These are phyloP conservation scores for Papiliotrema terrestris DNA, from an alignment of 1,284 basidiomycete species.

Conservation along the genomic window DNA sequence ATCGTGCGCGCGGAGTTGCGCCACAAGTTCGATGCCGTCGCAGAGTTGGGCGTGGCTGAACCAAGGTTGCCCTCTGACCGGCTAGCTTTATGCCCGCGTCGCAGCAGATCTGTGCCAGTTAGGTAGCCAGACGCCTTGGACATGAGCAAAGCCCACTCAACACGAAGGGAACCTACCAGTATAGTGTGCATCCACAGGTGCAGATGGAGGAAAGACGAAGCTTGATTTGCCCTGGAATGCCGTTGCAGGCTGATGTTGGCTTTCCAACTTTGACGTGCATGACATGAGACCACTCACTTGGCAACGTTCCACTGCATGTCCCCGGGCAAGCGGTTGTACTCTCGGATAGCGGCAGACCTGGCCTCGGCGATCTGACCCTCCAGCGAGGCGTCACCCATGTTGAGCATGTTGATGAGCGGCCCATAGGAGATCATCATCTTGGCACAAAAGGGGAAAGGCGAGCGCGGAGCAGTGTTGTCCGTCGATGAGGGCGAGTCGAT, in stretches of 20 bases:
- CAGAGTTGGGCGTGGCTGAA: not conserved
- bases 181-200: conserved; percentile 34
- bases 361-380: conserved; percentile 8
- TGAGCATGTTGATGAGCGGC: conserved; percentile 27
- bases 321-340: conserved; percentile 25
- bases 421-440: conserved; percentile 26
- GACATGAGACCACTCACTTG: conserved; percentile 15
- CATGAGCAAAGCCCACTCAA: not conserved
- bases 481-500: not conserved
- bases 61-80: not conserved
- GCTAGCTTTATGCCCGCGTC: not conserved
- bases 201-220: conserved; percentile 17
- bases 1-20: conserved; percentile 22
- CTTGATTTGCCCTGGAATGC: conserved; percentile 13
- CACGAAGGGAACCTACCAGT: conserved; percentile 8
- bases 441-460: conserved; percentile 27
- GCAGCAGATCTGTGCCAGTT: conserved; percentile 10
- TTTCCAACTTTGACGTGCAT: not conserved
- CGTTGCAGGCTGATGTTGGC: conserved; percentile 16
- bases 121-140: conserved; percentile 12
- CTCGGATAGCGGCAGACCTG: conserved; percentile 13
- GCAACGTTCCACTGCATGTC: conserved; percentile 32
- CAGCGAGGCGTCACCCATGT: conserved; percentile 7
- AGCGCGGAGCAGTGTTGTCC: conserved; percentile 1
- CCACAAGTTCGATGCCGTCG: conserved; percentile 16